Evolutionary conservation across 2,329 filamentous ascomycete genomes (phyloP).

Genomic region (Coleophoma cylindrospora): DNA sequence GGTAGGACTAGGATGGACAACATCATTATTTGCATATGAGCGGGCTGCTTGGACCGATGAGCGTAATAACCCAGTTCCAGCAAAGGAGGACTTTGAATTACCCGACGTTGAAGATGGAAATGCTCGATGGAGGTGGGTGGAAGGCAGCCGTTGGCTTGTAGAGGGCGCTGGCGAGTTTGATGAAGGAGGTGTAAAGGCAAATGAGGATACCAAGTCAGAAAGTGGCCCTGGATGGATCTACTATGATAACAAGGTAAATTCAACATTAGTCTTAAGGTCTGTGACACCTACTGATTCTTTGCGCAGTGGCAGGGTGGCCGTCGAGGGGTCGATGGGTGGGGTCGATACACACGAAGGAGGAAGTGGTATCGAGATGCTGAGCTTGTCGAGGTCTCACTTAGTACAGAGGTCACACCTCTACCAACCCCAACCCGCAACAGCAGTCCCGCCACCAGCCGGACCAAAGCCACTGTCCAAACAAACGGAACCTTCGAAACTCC

Average conservation of each 20-base stretch:
- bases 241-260: constrained; percentile 86
- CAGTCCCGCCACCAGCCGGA: constrained; percentile 16
- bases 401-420: constrained; percentile 36
- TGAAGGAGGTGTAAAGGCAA: constrained; percentile 33
- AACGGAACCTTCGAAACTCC: not conserved
- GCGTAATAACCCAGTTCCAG: constrained; percentile 74
- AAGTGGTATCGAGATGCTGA: constrained; percentile 98
- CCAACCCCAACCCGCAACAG: constrained; percentile 30
- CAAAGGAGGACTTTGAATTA: constrained; percentile 67
- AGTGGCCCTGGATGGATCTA: constrained; percentile 83
- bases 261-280: not conserved
- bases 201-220: constrained; percentile 25
- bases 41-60: constrained; percentile 92
- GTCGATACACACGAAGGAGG: constrained; percentile 82
- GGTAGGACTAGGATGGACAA: constrained; percentile 93
- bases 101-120: constrained; percentile 61
- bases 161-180: constrained; percentile 63
- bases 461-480: not conserved
- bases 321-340: constrained; percentile 84
- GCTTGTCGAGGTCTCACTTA: constrained; percentile 66
- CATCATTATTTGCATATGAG: constrained; percentile 85
- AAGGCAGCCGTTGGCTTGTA: constrained; percentile 80
- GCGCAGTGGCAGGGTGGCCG: constrained; percentile 82
- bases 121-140: constrained; percentile 74
- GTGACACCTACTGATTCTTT: too few relatives aligned